Evolutionary conservation across 2,329 filamentous ascomycete species (phyloP).

Genomic region (Trichoderma koningiopsis): DNA sequence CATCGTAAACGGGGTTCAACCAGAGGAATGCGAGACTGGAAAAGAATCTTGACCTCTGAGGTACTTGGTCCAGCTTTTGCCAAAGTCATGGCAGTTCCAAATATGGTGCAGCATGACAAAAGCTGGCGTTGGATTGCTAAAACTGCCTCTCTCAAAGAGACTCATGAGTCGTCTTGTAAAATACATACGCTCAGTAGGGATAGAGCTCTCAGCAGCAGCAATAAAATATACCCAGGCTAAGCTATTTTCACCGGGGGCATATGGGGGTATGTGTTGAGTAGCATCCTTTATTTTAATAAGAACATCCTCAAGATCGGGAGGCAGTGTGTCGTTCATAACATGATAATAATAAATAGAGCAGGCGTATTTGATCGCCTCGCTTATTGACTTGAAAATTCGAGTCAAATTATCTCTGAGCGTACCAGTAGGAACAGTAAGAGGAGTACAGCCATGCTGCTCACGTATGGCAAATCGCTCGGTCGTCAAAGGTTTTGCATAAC

Average conservation of each 20-base stretch:
- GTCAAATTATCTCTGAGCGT: too few relatives aligned
- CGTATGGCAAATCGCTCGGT: too few relatives aligned
- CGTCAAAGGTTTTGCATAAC: too few relatives aligned
- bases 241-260: neutral
- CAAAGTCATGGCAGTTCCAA: neutral
- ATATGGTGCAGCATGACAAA: slow-evolving; percentile 6
- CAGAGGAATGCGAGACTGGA: too few relatives aligned
- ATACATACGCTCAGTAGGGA: neutral
- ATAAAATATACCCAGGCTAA: slow-evolving; percentile 1
- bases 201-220: neutral
- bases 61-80: neutral
- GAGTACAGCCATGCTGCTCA: too few relatives aligned
- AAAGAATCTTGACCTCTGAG: neutral
- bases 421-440: too few relatives aligned
- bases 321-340: neutral
- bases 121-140: neutral
- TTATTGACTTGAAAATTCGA: too few relatives aligned
- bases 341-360: neutral
- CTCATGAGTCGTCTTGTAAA: neutral
- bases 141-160: neutral
- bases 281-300: neutral
- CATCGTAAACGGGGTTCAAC: too few relatives aligned
- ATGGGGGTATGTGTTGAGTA: neutral
- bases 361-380: neutral
- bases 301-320: neutral